Conservation (phyloP, 1,139 yeast species). For the Blastobotrys arbuscula region DNA sequence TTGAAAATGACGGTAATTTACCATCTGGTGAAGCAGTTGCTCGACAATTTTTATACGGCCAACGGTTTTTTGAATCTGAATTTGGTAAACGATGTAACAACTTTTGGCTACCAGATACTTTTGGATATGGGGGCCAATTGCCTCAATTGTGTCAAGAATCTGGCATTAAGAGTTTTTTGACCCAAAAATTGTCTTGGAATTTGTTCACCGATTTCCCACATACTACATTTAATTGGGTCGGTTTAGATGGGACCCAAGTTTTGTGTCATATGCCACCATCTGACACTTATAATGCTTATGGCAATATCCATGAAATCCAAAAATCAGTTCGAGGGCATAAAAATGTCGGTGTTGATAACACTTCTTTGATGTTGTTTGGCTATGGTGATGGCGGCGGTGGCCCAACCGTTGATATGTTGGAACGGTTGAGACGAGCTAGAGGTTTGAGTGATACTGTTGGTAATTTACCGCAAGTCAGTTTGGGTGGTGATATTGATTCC, state of each 20-base stretch:
- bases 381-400: conserved; percentile 99
- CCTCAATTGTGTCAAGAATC: conserved; percentile 84
- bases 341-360: conserved; percentile 68
- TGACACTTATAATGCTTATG: conserved; percentile 87
- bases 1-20: conserved; percentile 87
- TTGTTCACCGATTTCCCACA: conserved; percentile 84
- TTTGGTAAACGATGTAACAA: conserved; percentile 69
- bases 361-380: conserved; percentile 74
- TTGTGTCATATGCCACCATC: conserved; percentile 96
- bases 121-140: conserved; percentile 88
- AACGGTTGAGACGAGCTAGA: conserved; percentile 82
- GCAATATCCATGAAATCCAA: conserved; percentile 84
- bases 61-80: conserved; percentile 66
- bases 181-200: conserved; percentile 93
- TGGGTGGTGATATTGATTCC: conserved; percentile 70
- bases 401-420: conserved; percentile 87
- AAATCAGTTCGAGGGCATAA: conserved; percentile 76
- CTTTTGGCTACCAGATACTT: conserved; percentile 93
- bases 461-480: conserved; percentile 67
- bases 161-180: conserved; percentile 72
- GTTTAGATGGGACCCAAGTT: conserved; percentile 84
- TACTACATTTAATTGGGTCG: conserved; percentile 88
- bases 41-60: conserved; percentile 84
- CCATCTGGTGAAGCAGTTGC: conserved; percentile 86
- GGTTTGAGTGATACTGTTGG: conserved; percentile 81